A percentile compares a stretch with the other conserved stretches of the same genome.
Evolutionary conservation across 2,329 filamentous ascomycete species (phyloP).

Genomic region (Ascochyta fabae): DNA sequence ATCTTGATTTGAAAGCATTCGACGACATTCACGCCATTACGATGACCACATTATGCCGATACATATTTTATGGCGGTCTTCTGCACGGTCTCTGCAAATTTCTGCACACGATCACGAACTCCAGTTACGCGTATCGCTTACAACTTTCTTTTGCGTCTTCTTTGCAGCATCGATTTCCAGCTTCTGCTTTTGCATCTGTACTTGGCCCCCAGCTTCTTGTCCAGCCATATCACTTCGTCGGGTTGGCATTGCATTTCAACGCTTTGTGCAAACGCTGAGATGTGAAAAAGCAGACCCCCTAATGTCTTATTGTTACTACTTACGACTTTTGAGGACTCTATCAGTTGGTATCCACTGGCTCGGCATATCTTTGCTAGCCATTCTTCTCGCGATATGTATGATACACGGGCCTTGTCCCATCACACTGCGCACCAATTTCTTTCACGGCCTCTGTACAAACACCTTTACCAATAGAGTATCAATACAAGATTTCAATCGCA

Average conservation of each 20-base stretch:
- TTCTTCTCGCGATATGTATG: conserved; percentile 38
- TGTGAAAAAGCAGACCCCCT: conserved; percentile 42
- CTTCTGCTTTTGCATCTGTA: conserved; percentile 15
- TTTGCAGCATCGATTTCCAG: conserved; percentile 17
- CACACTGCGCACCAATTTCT: conserved; percentile 24
- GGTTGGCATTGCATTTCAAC: conserved; percentile 33
- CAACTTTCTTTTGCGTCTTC: conserved; percentile 18
- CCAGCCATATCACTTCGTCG: conserved; percentile 24
- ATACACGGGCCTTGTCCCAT: conserved; percentile 36
- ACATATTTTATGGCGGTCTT: conserved; percentile 42
- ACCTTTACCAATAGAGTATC: conserved; percentile 43
- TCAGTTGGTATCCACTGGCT: conserved; percentile 15
- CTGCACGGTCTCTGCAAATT: conserved; percentile 38
- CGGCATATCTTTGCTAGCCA: conserved; percentile 13
- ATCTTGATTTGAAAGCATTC: conserved; percentile 49
- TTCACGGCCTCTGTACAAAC: conserved; percentile 50
- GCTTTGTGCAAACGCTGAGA: conserved; percentile 40
- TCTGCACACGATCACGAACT: conserved; percentile 30
- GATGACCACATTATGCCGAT: conserved; percentile 43
- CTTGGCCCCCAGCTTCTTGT: conserved; percentile 23
- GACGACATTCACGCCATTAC: conserved; percentile 49
- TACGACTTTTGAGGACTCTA: conserved; percentile 40
- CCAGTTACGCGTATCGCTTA: conserved; percentile 32
- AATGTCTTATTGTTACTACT: conserved; percentile 48
- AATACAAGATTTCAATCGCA: conserved; percentile 33